Conservation (phyloP, 2,329 filamentous ascomycete genomes). For the Colletotrichum agaves region DNA sequence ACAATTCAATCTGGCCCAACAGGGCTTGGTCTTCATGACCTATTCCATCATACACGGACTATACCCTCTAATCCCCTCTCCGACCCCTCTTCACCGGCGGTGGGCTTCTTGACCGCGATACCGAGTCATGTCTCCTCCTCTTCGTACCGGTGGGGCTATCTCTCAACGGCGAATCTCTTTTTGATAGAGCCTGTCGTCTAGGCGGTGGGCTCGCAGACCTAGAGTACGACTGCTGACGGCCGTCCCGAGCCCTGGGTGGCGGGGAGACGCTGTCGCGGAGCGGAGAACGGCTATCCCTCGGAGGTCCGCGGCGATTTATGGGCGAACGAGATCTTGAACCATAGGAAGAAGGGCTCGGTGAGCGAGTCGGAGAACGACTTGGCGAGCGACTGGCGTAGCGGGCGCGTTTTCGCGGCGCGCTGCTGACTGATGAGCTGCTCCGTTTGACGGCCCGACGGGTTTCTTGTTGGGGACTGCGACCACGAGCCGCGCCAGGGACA, state of each 20-base stretch:
- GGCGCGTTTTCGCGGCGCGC: constrained; percentile 41
- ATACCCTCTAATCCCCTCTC: constrained; percentile 37
- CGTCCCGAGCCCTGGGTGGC: constrained; percentile 39
- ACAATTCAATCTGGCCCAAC: constrained; percentile 23
- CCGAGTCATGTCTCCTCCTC: constrained; percentile 39
- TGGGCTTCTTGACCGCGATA: constrained; percentile 40
- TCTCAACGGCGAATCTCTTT: constrained; percentile 12
- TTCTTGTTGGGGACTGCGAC: constrained; percentile 24
- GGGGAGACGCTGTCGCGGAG: constrained; percentile 34
- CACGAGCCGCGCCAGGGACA: constrained; percentile 23
- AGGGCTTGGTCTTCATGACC: neutral
- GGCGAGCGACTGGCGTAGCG: constrained; percentile 37
- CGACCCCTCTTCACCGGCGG: constrained; percentile 42
- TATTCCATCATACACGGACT: constrained; percentile 14
- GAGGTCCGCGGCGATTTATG: constrained; percentile 23
- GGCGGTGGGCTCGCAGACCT: constrained; percentile 39
- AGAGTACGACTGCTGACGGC: constrained; percentile 39
- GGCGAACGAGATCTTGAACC: constrained; percentile 42
- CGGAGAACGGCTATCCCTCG: constrained; percentile 38
- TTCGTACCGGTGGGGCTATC: constrained; percentile 37
- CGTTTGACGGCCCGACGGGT: constrained; percentile 42
- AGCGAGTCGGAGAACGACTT: constrained; percentile 40
- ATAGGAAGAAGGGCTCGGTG: constrained; percentile 44
- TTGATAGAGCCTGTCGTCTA: constrained; percentile 22
- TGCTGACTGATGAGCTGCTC: constrained; percentile 50